Evolutionary conservation across 257 asterid genomes (phyloP).

Genomic region (Primulina huaijiensis): DNA sequence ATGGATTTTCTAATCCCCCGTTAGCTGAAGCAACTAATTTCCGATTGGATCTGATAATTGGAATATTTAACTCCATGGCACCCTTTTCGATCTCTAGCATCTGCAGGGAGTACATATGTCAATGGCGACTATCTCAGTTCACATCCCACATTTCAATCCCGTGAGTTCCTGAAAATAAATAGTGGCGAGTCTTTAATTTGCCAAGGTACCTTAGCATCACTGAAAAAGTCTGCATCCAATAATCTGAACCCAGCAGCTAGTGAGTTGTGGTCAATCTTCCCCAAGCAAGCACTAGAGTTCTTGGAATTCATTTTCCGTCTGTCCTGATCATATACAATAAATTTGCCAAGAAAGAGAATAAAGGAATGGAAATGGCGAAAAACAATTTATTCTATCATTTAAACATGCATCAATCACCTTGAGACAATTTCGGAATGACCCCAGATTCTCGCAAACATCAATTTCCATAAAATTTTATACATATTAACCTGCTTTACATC

Average conservation of each 20-base stretch:
- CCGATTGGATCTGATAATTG: slow-evolving; percentile 57
- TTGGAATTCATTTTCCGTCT: slow-evolving; percentile 36
- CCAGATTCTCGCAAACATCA: slow-evolving; percentile 41
- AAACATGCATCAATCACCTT: slow-evolving; percentile 52
- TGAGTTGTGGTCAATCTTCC: slow-evolving; percentile 34
- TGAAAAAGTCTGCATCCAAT: slow-evolving; percentile 73
- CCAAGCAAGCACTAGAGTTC: slow-evolving; percentile 36
- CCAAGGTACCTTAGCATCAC: slow-evolving; percentile 52
- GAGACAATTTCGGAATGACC: slow-evolving; percentile 39
- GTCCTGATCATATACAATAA: slow-evolving; percentile 50
- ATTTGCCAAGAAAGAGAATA: slow-evolving; percentile 6
- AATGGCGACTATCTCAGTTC: not conserved
- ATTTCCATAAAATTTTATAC: slow-evolving; percentile 38
- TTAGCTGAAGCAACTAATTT: slow-evolving; percentile 65
- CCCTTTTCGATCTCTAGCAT: slow-evolving; percentile 75
- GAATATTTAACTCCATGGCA: slow-evolving; percentile 64
- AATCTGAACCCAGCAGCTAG: slow-evolving; percentile 42
- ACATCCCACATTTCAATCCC: slow-evolving; percentile 3
- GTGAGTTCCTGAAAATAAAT: slow-evolving; percentile 12
- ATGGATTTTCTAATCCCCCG: slow-evolving; percentile 80
- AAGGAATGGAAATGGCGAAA: slow-evolving; percentile 18
- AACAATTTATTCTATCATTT: slow-evolving; percentile 11
- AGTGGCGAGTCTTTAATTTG: not conserved
- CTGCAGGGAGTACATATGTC: slow-evolving; percentile 29
- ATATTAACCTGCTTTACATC: slow-evolving; percentile 44